Evolutionary conservation across 257 asterid species (phyloP), one percentile per base, ranked within the genome.

Genomic region (Solanum okadae): DNA sequence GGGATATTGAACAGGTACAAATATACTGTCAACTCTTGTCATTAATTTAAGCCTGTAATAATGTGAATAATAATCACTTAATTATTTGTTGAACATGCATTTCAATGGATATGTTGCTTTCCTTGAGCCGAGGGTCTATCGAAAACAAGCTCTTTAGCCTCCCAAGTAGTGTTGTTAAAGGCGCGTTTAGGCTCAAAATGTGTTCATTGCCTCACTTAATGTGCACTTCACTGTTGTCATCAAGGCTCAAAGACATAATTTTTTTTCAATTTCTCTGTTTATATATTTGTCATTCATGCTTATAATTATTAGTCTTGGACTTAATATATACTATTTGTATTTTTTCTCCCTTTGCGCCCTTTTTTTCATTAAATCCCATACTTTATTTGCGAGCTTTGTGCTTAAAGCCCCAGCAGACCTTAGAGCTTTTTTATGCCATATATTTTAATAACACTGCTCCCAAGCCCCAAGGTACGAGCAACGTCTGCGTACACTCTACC

Each of bases 1-100:
- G 97, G 88, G 98, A 95, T 90, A 93, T 91, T 68, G 98, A 95
- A 88, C 97, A 95, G 98, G 98, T 93, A 85, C 22, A 25, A 6
- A n/a, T 10, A 81, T 83, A 83, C 72, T 90, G 44, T 12, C 86
- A 56, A 73, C 70, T 83, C 33, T 87, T 63, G 33, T 77, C 84
- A 12, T 77, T 27, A 38, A 38, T 38, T 77, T 38, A 77, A n/a
- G 34, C 34, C 56, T 16, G 40, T 71, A 71, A 71, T 71, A 16
- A 8, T 34, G n/a, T 71, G 78, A 31, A 31, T 12, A 76, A n/a
- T 16, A 33, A 34, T 18, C 49, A 20, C 20, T 75, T 18, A 35
- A 75, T 35, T 73, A 22, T 34, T 73, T 75, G 29, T 35, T 73
- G 82, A 35, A 75, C 46, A 20, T 75, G 18, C 82, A 35, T 75